Evolutionary conservation across 257 asterid genomes (phyloP).

Genomic region (Lycium ferocissimum): DNA sequence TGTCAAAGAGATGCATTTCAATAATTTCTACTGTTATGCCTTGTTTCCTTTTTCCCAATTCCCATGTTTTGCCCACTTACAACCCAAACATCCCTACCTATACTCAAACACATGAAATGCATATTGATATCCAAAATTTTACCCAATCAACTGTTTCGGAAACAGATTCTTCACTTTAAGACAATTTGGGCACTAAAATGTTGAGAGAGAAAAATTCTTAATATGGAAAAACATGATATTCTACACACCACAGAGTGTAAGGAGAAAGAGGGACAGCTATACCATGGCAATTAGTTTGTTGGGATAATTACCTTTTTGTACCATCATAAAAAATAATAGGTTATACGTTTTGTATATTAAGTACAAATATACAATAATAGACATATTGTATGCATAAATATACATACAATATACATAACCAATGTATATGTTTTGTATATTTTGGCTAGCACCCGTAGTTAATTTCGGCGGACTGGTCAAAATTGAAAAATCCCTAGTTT

Average conservation of each 20-base stretch:
- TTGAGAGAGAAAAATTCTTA: neutral
- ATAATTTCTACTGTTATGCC: neutral
- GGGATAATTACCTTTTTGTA: too few species aligned
- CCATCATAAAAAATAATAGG: too few species aligned
- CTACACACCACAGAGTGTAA: neutral
- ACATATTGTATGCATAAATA: too few species aligned
- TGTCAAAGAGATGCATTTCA: neutral
- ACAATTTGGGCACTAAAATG: neutral
- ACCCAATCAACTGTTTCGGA: neutral
- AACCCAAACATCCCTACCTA: neutral
- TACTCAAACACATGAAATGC: slow-evolving; percentile 9
- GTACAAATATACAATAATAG: too few species aligned
- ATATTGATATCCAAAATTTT: neutral
- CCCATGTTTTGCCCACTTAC: neutral
- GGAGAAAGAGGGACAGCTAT: neutral
- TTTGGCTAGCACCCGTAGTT: too few species aligned
- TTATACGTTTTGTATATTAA: too few species aligned
- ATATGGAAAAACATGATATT: neutral
- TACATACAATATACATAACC: too few species aligned
- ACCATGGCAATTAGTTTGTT: neutral
- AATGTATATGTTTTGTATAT: too few species aligned
- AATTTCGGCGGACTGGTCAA: too few species aligned
- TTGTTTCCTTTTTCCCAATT: neutral
- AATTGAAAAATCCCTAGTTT: neutral
- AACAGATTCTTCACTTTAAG: neutral